Evolutionary conservation across 345 rosid species (phyloP).

Genomic region (Kandelia obovata): DNA sequence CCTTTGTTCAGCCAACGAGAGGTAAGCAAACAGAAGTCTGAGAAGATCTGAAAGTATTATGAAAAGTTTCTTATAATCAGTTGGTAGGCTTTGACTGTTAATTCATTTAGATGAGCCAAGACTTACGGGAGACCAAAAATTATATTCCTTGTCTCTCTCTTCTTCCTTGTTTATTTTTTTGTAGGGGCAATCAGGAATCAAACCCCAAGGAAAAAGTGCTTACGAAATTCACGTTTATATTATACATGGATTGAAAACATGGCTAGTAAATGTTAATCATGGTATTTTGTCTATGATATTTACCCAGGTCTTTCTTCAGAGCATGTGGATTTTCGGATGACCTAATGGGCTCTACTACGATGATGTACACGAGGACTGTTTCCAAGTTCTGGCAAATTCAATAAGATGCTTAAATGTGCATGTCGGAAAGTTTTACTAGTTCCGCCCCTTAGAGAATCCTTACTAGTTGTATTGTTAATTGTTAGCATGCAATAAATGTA

Average conservation of each 20-base stretch:
- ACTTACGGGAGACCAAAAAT: too few relatives aligned
- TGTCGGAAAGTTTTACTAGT: slow-evolving; percentile 36
- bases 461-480: too few relatives aligned
- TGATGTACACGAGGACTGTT: slow-evolving; percentile 61
- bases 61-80: neutral
- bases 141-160: too few relatives aligned
- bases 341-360: slow-evolving; percentile 71
- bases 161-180: too few relatives aligned
- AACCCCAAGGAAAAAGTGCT: neutral
- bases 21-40: slow-evolving; percentile 37
- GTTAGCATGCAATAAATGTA: too few relatives aligned
- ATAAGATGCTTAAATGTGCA: slow-evolving; percentile 25
- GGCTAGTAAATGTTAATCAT: neutral
- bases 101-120: too few relatives aligned
- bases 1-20: slow-evolving; percentile 70
- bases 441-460: slow-evolving; percentile 28
- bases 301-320: slow-evolving; percentile 65
- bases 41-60: neutral
- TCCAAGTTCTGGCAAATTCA: slow-evolving; percentile 24
- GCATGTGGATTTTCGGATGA: slow-evolving; percentile 89
- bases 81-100: too few relatives aligned
- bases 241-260: neutral
- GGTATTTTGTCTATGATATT: slow-evolving; percentile 2
- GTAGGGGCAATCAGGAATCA: too few relatives aligned
- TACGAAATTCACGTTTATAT: neutral